These are phyloP conservation scores for Euphrasia arctica DNA, from an alignment of 305 asterid species.

Conservation along the genomic window DNA sequence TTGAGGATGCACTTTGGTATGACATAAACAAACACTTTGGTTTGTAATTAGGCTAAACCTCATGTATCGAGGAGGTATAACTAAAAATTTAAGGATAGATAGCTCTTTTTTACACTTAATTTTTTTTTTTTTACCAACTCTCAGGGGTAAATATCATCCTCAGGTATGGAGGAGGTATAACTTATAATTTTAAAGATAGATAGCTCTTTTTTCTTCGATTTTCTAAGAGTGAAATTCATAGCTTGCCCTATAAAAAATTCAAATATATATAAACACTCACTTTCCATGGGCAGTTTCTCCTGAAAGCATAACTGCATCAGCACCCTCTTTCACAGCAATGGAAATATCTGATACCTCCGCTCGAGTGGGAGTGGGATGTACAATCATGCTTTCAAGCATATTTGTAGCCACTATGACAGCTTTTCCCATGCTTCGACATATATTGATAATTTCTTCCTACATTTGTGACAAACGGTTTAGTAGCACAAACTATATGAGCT, in stretches of 20 bases:
- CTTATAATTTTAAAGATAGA: too few relatives aligned
- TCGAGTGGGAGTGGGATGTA: conserved; percentile 94
- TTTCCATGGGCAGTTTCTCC: conserved; percentile 99
- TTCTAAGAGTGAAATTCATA: too few relatives aligned
- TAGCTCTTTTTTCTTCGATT: too few relatives aligned
- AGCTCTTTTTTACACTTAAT: background rate
- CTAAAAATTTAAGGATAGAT: background rate
- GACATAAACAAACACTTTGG: background rate
- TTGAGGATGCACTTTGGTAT: background rate
- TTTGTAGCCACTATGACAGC: conserved; percentile 97
- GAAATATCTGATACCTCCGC: conserved; percentile 98
- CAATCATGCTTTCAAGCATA: conserved; percentile 99
- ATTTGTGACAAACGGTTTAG: conserved; percentile 27
- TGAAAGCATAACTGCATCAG: conserved; percentile 99
- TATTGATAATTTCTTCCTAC: conserved; percentile 86
- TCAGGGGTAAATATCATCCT: background rate
- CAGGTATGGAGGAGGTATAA: too few relatives aligned
- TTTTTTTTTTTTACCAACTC: background rate
- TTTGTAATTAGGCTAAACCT: background rate
- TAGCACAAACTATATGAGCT: conserved; percentile 14
- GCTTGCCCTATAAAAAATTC: too few relatives aligned
- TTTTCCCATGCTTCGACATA: conserved; percentile 95
- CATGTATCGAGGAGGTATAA: background rate
- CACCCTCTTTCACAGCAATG: conserved; percentile 91
- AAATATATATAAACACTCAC: conserved; percentile 40